These are phyloP conservation scores for Boletus subparvulus DNA, from an alignment of 768 basidiomycete genomes.

Conservation along the genomic window DNA sequence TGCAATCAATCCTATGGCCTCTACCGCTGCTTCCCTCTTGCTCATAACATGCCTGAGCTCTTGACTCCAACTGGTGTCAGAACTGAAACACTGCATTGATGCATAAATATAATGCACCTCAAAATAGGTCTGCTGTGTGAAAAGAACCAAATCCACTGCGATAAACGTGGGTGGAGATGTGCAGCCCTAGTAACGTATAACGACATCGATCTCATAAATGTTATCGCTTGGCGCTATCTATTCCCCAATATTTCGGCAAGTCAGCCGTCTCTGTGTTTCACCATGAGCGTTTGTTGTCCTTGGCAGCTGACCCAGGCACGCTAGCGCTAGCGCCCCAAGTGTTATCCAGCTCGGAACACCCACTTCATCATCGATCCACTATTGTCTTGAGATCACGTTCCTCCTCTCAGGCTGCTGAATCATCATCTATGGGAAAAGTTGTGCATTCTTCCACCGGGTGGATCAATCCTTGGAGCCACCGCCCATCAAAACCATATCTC, in stretches of 20 bases:
- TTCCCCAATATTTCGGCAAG: slow-evolving; percentile 1
- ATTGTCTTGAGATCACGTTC: not conserved
- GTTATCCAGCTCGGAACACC: not conserved
- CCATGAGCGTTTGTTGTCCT: not conserved
- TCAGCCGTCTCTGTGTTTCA: not conserved
- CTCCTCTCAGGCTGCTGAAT: not conserved
- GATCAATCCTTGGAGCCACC: not conserved
- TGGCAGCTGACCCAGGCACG: not conserved
- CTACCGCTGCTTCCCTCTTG: not conserved
- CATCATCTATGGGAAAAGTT: not conserved
- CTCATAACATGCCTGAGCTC: not conserved
- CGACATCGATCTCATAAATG: slow-evolving; percentile 3
- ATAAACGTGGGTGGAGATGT: slow-evolving; percentile 15
- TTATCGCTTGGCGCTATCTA: slow-evolving; percentile 1
- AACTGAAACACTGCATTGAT: slow-evolving; percentile 5
- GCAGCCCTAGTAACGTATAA: not conserved
- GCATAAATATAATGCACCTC: not conserved
- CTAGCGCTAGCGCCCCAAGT: not conserved
- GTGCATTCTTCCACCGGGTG: not conserved
- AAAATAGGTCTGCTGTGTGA: slow-evolving; percentile 3
- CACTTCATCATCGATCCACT: not conserved
- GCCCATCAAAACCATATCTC: not conserved
- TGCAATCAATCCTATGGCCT: no score
- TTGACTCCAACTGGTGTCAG: not conserved
- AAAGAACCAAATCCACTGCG: slow-evolving; percentile 5